Conservation (phyloP, 495 filamentous ascomycete genomes). For the Talaromyces trachyspermus region DNA sequence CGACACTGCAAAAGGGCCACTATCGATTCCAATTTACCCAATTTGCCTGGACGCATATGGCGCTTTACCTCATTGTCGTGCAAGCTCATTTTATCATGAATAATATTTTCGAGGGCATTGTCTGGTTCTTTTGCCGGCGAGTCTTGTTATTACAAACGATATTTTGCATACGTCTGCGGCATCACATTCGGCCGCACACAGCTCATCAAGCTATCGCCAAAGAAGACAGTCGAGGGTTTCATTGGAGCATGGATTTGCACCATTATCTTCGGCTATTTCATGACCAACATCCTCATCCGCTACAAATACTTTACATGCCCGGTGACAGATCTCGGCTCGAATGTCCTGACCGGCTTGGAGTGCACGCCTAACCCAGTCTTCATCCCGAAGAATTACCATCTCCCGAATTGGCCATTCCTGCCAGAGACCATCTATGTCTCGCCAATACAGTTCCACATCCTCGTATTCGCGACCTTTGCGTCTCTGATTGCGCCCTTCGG, state of each 20-base stretch:
- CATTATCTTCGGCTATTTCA: conserved; percentile 69
- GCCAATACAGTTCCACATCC: conserved; percentile 93
- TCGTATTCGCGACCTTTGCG: conserved; percentile 87
- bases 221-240: conserved; percentile 99
- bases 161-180: conserved; percentile 98
- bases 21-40: conserved; percentile 98
- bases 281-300: conserved; percentile 82
- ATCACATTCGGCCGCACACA: conserved; percentile 96
- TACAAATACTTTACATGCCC: conserved; percentile 99
- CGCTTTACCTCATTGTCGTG: conserved; percentile 92
- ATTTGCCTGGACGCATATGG: conserved; percentile 99
- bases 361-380: conserved; percentile 95
- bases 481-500: conserved; percentile 97
- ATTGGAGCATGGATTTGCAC: conserved; percentile 96
- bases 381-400: conserved; percentile 64
- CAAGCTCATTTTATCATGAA: conserved; percentile 99
- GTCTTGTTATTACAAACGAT: conserved; percentile 95
- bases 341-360: conserved; percentile 80
- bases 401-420: conserved; percentile 64
- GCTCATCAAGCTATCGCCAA: conserved; percentile 95
- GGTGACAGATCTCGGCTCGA: conserved; percentile 91
- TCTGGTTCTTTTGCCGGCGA: conserved; percentile 99
- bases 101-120: conserved; percentile 99
- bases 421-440: conserved; percentile 57
- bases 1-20: conserved; percentile 88